Percentiles rank a stretch among this genome's conserved stretches.
phyloP scores from a whole-genome alignment of 2,329 filamentous ascomycete species.

The Pseudocercospora eumusae region DNA sequence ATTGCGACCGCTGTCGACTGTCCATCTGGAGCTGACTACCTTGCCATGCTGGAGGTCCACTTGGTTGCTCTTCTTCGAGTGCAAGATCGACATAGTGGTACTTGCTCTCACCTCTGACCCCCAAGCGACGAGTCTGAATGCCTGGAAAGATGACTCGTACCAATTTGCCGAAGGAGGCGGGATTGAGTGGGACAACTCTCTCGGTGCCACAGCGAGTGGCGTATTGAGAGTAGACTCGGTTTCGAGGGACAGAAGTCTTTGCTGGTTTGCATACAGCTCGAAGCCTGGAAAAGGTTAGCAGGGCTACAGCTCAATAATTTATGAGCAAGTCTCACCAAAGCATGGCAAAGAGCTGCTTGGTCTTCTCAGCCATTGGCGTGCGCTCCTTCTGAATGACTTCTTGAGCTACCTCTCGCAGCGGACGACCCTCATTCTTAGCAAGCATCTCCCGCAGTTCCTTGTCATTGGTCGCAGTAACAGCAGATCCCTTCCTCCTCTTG shows the following conservation, averaged over 20 bases:
- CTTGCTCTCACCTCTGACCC: constrained; percentile 94
- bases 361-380: constrained; percentile 77
- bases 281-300: constrained; percentile 58
- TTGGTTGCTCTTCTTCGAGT: constrained; percentile 48
- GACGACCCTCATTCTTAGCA: constrained; percentile 66
- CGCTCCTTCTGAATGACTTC: constrained; percentile 78
- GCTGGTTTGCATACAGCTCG: constrained; percentile 70
- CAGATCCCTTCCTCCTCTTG: constrained; percentile 56
- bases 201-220: constrained; percentile 90
- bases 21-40: constrained; percentile 27
- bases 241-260: constrained; percentile 84
- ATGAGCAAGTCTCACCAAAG: constrained; percentile 66
- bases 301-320: background rate
- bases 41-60: constrained; percentile 30
- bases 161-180: constrained; percentile 95
- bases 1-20: constrained; percentile 36
- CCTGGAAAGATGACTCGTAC: constrained; percentile 95
- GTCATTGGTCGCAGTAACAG: constrained; percentile 76
- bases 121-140: constrained; percentile 86
- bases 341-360: constrained; percentile 85
- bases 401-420: constrained; percentile 69
- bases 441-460: constrained; percentile 77
- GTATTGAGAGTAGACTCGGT: constrained; percentile 93
- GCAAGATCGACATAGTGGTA: constrained; percentile 78
- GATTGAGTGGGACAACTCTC: constrained; percentile 91